A percentile compares a stretch with the other conserved stretches of the same genome.
phyloP scores from a whole-genome alignment of 2,329 filamentous ascomycete genomes.

The Exophiala calicioides region DNA sequence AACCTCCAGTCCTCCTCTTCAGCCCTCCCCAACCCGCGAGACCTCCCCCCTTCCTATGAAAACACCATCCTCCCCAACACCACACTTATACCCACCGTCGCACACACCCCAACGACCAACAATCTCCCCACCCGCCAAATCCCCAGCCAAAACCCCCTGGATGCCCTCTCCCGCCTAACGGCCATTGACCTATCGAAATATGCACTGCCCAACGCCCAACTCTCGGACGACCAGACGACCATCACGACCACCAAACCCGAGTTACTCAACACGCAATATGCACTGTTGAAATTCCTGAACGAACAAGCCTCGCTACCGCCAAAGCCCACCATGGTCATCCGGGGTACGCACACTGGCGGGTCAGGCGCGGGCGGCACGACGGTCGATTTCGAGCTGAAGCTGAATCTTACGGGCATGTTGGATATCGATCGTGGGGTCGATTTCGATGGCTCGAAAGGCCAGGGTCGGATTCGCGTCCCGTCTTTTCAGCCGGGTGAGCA shows the following conservation, averaged over 20 bases:
- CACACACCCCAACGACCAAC: constrained; percentile 2
- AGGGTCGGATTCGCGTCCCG: constrained; percentile 25
- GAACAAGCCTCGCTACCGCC: constrained; percentile 35
- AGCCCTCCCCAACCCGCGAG: constrained; percentile 3
- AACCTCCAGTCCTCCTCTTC: constrained; percentile 5
- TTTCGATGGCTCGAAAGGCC: background rate
- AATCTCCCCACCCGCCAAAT: constrained; percentile 5
- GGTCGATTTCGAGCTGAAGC: constrained; percentile 33
- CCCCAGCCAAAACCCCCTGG: constrained; percentile 22
- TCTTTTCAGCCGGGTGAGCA: too few relatives aligned
- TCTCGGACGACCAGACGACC: constrained; percentile 33
- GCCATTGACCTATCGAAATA: constrained; percentile 33
- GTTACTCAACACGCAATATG: constrained; percentile 28
- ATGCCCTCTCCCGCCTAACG: constrained; percentile 26
- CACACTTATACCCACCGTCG: background rate
- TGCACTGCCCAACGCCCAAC: constrained; percentile 28
- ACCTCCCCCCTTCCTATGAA: constrained; percentile 26
- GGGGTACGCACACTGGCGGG: constrained; percentile 23
- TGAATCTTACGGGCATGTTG: constrained; percentile 33
- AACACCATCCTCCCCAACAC: constrained; percentile 10
- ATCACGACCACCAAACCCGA: constrained; percentile 32
- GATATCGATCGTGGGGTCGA: constrained; percentile 18
- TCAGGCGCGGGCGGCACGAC: constrained; percentile 10
- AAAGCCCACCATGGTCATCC: constrained; percentile 33
- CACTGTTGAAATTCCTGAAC: constrained; percentile 33